Evolutionary conservation across 2,329 filamentous ascomycete species (phyloP).

Genomic region (Basipetospora sp.): DNA sequence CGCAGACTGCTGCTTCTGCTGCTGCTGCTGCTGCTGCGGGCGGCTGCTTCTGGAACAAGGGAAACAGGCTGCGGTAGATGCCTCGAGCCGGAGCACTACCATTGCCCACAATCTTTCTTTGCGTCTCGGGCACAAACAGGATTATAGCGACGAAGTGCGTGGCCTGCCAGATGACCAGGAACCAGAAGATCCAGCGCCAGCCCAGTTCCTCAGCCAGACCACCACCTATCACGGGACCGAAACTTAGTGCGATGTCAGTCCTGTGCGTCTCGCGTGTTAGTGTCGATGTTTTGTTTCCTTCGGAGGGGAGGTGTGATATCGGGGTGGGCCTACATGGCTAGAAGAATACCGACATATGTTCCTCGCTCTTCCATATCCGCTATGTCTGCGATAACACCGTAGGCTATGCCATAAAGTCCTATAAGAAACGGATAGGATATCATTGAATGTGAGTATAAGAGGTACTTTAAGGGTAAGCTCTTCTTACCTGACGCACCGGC

Average conservation of each 20-base stretch:
- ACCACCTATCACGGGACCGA: slow-evolving; percentile 43
- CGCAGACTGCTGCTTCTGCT: too few relatives aligned
- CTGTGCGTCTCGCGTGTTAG: too few relatives aligned
- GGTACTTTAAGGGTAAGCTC: too few relatives aligned
- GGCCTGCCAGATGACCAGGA: slow-evolving; percentile 35
- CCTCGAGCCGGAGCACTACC: slow-evolving; percentile 14
- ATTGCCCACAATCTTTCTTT: slow-evolving; percentile 40
- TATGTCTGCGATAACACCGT: slow-evolving; percentile 53
- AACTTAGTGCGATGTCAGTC: slow-evolving; percentile 14
- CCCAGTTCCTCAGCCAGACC: slow-evolving; percentile 41
- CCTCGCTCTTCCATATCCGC: slow-evolving; percentile 50
- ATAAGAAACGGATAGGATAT: too few relatives aligned
- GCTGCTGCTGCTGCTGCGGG: too few relatives aligned
- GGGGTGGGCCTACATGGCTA: slow-evolving; percentile 32
- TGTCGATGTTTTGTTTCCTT: neutral
- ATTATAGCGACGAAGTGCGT: slow-evolving; percentile 32
- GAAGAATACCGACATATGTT: slow-evolving; percentile 49
- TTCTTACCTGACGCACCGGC: slow-evolving; percentile 32
- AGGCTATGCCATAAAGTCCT: slow-evolving; percentile 48
- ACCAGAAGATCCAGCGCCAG: slow-evolving; percentile 50
- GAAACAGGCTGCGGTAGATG: neutral
- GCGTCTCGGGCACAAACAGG: slow-evolving; percentile 39
- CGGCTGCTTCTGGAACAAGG: neutral
- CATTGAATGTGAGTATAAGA: too few relatives aligned
- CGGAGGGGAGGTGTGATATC: too few relatives aligned